phyloP scores from a whole-genome alignment of 306 rosid genomes.

The Dryas octopetala region DNA sequence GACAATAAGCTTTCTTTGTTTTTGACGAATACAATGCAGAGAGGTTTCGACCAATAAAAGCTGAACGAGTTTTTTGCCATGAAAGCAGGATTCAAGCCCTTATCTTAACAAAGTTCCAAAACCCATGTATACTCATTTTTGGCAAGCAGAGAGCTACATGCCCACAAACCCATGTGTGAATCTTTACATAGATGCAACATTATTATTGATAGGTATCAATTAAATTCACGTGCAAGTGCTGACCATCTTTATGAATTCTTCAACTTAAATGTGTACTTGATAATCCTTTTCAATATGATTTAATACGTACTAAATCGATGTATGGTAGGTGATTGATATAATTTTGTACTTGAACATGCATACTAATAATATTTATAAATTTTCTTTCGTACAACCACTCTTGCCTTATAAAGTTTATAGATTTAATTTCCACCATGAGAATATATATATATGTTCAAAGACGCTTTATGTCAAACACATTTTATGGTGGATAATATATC shows the following conservation, averaged over 20 bases:
- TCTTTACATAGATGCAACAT: neutral
- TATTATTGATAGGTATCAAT: neutral
- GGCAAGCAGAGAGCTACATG: neutral
- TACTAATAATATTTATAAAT: too few species aligned
- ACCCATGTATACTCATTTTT: neutral
- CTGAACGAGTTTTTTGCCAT: neutral
- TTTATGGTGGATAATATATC: too few species aligned
- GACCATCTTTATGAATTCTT: neutral
- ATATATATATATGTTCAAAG: too few species aligned
- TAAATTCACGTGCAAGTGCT: neutral
- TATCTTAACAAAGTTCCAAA: neutral
- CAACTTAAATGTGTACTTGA: too few species aligned
- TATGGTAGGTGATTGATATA: too few species aligned
- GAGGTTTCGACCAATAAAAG: neutral
- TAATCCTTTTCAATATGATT: too few species aligned
- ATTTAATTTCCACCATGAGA: too few species aligned
- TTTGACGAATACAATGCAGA: neutral
- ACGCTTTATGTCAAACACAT: too few species aligned
- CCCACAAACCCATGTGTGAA: neutral
- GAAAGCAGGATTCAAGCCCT: neutral
- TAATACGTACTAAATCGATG: too few species aligned
- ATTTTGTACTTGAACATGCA: too few species aligned
- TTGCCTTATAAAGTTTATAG: too few species aligned
- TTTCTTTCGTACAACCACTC: too few species aligned
- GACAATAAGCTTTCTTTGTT: neutral